Percentiles rank a stretch among this genome's conserved stretches.
These are phyloP conservation scores for Solanum pimpinellifolium DNA, from an alignment of 257 asterid species.

Conservation along the genomic window DNA sequence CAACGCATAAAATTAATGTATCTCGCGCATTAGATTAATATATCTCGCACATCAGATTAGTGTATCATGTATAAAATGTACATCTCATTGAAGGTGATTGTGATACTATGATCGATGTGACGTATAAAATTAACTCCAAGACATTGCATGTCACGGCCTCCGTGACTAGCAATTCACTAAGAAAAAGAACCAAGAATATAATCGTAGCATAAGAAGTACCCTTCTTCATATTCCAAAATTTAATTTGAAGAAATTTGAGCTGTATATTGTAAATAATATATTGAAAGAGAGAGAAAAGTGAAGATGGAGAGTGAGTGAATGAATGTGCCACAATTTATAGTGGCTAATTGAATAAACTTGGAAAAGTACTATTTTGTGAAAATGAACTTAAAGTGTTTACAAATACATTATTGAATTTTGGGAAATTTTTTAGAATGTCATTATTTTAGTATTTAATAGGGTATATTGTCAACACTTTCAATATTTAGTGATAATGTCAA, in stretches of 20 bases:
- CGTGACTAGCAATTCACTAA: not conserved
- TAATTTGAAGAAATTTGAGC: no score
- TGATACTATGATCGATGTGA: not conserved
- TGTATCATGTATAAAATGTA: not conserved
- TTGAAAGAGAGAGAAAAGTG: not conserved
- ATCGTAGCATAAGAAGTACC: not conserved
- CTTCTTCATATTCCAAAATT: not conserved
- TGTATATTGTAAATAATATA: not conserved
- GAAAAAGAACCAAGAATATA: not conserved
- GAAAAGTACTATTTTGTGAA: not conserved
- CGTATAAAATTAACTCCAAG: slow-evolving; percentile 1
- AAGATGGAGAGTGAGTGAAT: not conserved
- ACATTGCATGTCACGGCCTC: slow-evolving; percentile 5
- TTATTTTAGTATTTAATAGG: no score
- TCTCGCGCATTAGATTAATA: no score
- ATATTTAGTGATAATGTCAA: no score
- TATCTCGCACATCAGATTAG: no score
- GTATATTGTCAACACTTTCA: no score
- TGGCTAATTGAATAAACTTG: not conserved
- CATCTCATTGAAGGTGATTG: not conserved
- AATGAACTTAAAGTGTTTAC: not conserved
- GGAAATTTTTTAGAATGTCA: no score
- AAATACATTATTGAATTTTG: no score
- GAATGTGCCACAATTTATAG: not conserved
- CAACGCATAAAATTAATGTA: no score